Base-by-base conservation (phyloP, 805 yeast species). In the Sungouiella thailandica region DNA sequence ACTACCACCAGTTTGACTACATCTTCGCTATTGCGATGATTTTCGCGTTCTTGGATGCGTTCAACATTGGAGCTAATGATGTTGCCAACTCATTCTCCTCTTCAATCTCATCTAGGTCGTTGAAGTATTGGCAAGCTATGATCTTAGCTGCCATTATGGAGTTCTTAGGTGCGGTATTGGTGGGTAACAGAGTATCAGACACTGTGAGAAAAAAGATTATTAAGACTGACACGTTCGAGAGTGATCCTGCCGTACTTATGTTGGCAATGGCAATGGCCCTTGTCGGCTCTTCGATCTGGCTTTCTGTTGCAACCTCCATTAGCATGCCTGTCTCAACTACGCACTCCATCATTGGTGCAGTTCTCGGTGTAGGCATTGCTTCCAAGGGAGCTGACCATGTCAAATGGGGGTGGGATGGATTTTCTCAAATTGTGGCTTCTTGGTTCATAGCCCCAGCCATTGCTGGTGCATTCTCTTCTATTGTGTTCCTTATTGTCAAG, bases 271-370 rank as follows among this genome's bases (percentile, higher is more conserved):
- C 81, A 13, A 76, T 83, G 62, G 89, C 90, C 19, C 60, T 80
- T 35, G 74, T 80, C 35, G 90, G 89, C 28, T 78, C 87, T 4
- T 78, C 89, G 1, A 28, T 66, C 18, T 82, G 89, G 89, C 66
- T 82, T 35, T 61, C 81, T 4, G 34, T 78, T 39, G 89, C 89
- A 25, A 83, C 89, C 11, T 41, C 54, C 2, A 58, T 80, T 20
- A 84, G 85, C 42, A 70, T 78, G 73, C 89, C 89, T n/a, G 88
- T 81, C 27, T 82, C 89, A 13, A 80, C 89, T 12, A 82, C 90
- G 8, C 89, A 83, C 51, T 78, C 87, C 7, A 80, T 83, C 43
- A 81, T 82, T 32, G 89, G 89, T 49, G 88, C 77, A 26, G 70
- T 79, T 25, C 78, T 81, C 39, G 90, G 90, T 44, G 72, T 83